These are phyloP conservation scores for Ophiostoma sp. DNA, from an alignment of 2,329 filamentous ascomycete genomes.

Conservation along the genomic window DNA sequence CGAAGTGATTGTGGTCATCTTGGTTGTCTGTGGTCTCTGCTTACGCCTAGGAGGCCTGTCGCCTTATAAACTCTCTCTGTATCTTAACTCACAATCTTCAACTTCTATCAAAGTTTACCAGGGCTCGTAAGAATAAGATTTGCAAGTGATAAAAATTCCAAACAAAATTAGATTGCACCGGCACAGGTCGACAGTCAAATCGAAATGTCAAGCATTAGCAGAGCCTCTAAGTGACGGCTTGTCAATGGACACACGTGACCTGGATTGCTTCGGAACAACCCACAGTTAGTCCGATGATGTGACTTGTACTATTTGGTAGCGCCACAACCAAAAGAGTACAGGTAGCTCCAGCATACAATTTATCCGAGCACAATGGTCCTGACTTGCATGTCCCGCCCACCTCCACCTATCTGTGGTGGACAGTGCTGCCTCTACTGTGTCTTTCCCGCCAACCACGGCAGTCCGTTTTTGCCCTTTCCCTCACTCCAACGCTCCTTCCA, in stretches of 20 bases:
- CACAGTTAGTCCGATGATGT: background rate
- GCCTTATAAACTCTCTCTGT: background rate
- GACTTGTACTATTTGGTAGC: background rate
- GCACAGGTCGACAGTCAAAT: background rate
- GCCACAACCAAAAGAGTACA: background rate
- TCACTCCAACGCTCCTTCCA: conserved; percentile 15
- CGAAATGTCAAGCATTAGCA: background rate
- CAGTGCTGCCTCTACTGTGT: background rate
- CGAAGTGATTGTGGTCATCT: background rate
- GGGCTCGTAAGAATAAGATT: too few relatives aligned
- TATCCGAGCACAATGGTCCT: conserved; percentile 19
- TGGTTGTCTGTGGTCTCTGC: background rate
- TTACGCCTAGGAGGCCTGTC: background rate
- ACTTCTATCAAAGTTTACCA: background rate
- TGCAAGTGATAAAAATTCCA: background rate
- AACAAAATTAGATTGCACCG: too few relatives aligned
- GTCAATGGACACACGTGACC: background rate
- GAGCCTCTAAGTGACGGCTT: background rate
- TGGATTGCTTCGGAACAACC: background rate
- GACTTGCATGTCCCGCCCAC: conserved; percentile 18
- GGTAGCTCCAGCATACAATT: conserved; percentile 7
- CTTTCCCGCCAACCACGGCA: background rate
- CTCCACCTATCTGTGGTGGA: background rate
- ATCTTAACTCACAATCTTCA: background rate
- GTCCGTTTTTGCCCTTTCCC: conserved; percentile 11